Evolutionary conservation across 345 rosid species (phyloP).

Genomic region (Heritiera littoralis): DNA sequence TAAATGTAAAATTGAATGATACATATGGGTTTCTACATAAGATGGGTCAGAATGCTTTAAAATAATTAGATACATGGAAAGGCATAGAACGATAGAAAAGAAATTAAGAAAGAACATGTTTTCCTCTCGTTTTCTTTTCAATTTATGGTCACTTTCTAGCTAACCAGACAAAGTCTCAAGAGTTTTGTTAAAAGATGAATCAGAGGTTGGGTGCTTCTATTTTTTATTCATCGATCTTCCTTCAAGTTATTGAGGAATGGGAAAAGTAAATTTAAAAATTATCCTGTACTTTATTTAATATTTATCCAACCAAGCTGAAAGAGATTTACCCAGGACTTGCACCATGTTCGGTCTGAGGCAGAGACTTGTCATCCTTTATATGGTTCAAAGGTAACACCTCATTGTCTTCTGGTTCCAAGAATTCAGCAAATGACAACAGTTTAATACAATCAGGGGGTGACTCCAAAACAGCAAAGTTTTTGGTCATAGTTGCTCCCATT

Average conservation of each 20-base stretch:
- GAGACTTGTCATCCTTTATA: slow-evolving; percentile 50
- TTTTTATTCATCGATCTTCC: not conserved
- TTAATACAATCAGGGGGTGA: not conserved
- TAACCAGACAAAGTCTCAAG: not conserved
- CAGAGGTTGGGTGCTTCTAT: not conserved
- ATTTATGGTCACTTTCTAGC: not conserved
- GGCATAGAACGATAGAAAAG: not conserved
- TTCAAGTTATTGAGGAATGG: not conserved
- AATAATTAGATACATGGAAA: not conserved
- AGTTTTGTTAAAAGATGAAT: not conserved
- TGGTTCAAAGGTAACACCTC: slow-evolving; percentile 36
- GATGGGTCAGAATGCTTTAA: not conserved
- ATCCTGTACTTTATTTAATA: not conserved
- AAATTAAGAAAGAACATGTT: not conserved
- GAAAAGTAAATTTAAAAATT: not conserved
- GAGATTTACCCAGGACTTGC: slow-evolving; percentile 60
- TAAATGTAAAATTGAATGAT: not conserved
- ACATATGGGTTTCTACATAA: not conserved
- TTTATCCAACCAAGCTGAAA: slow-evolving; percentile 8
- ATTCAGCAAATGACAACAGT: not conserved
- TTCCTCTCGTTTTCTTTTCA: not conserved
- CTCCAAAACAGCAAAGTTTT: not conserved
- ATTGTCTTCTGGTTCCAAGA: slow-evolving; percentile 51
- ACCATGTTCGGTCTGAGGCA: slow-evolving; percentile 54
- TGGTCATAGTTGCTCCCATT: slow-evolving; percentile 1